phyloP scores from a whole-genome alignment of 2,329 filamentous ascomycete genomes.

The Aspergillus tamarii region DNA sequence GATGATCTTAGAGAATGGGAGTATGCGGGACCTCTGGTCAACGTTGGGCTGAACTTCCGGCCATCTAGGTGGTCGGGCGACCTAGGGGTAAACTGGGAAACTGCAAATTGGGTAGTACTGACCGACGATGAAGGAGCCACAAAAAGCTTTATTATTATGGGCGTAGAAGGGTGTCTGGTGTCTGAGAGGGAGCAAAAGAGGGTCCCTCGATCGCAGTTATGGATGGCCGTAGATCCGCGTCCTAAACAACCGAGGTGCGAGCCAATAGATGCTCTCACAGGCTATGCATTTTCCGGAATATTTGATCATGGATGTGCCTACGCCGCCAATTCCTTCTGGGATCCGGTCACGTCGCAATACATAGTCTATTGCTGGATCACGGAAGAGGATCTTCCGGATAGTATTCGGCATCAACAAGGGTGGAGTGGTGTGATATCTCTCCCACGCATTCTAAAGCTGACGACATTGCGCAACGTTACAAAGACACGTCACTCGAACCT shows the following conservation, averaged over 20 bases:
- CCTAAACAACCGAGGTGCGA: slow-evolving; percentile 1
- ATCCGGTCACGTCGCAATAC: slow-evolving; percentile 45
- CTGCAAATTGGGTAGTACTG: slow-evolving; percentile 52
- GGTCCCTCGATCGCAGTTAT: slow-evolving; percentile 43
- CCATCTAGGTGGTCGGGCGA: slow-evolving; percentile 54
- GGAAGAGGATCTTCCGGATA: slow-evolving; percentile 54
- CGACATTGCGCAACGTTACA: slow-evolving; percentile 35
- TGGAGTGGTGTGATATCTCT: slow-evolving; percentile 56
- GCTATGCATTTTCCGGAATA: slow-evolving; percentile 48
- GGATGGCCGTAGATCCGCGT: slow-evolving; percentile 47
- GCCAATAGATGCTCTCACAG: slow-evolving; percentile 27
- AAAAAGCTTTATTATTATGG: slow-evolving; percentile 50
- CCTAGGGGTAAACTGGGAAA: slow-evolving; percentile 57
- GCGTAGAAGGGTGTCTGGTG: slow-evolving; percentile 48
- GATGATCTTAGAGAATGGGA: slow-evolving; percentile 48
- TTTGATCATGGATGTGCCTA: slow-evolving; percentile 55
- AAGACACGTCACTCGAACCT: not conserved
- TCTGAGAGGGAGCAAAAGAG: slow-evolving; percentile 23
- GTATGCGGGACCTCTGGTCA: slow-evolving; percentile 49
- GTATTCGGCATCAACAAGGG: slow-evolving; percentile 48
- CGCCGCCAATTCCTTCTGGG: slow-evolving; percentile 54
- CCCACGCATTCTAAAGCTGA: slow-evolving; percentile 49
- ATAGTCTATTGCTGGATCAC: slow-evolving; percentile 56
- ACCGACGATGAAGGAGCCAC: slow-evolving; percentile 32
- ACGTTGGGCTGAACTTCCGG: slow-evolving; percentile 44